Evolutionary conservation across 1,284 basidiomycete species (phyloP), one percentile per base, ranked within the genome.

Genomic region (Phellopilus nigrolimitatus): DNA sequence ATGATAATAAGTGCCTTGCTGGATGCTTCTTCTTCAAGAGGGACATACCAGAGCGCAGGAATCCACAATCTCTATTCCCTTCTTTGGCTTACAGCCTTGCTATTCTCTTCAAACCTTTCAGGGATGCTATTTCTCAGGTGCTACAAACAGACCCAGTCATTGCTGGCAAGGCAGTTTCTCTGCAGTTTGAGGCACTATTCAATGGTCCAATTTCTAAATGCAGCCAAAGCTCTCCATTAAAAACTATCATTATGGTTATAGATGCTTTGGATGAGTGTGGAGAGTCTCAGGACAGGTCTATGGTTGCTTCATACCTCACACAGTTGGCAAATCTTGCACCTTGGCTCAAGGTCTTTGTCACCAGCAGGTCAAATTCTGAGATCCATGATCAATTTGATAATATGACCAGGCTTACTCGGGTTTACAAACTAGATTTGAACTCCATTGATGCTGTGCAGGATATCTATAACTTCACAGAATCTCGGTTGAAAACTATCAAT

Each of bases 11-110:
- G 15, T 19, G 15, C 21, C 15, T 49, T 12, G 9, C 8, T 10
- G 47, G 37, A 13, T 40, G 15, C 13, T 49, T 49, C 27, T 49
- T 49, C 21, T 49, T 37, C 25, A 49, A 49, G 42, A 24, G 22
- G 10, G 47, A 42, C 17, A 21, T 17, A 4, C 24, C 38, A 5
- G 47, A 42, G 13, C 19, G 36, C n/a, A 24, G 47, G 6, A 25
- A 28, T 49, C 24, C 47, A 3, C 3, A 19, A 7, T 5, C 17
- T 17, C 13, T 51, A 2, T 12, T 49, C 27, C 17, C n/a, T 6
- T 22, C 37, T 24, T 3, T 49, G 9, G 37, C 28, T 13, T 42
- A 28, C 25, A 38, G 10, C 28, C 25, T 49, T 15, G 38, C 22
- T 15, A 30, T 22, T 8, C 10, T 4, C 10, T 27, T 3, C 15